These are phyloP conservation scores for Nepenthes gracilis DNA, from an alignment of 148 eudicot genomes.

Conservation along the genomic window DNA sequence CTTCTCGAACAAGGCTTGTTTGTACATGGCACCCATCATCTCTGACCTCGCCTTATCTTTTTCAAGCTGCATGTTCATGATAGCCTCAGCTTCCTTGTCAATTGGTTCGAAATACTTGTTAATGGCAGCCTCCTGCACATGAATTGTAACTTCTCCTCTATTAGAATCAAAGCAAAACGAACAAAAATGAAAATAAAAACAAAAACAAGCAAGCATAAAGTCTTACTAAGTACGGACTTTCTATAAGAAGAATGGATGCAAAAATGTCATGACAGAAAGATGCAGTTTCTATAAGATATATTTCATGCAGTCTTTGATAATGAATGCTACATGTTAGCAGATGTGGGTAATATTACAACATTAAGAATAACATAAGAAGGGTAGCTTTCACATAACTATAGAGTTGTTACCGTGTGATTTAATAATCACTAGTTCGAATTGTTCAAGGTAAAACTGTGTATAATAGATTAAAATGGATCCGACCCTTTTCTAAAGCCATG, in stretches of 20 bases:
- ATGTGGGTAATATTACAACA: too few relatives aligned
- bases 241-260: too few relatives aligned
- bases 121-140: constrained; percentile 63
- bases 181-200: neutral
- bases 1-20: constrained; percentile 58
- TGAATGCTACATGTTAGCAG: neutral
- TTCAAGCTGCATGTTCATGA: constrained; percentile 69
- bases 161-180: neutral
- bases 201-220: neutral
- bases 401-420: too few relatives aligned
- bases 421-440: too few relatives aligned
- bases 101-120: constrained; percentile 73
- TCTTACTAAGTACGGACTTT: too few relatives aligned
- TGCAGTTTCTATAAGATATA: too few relatives aligned
- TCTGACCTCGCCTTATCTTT: constrained; percentile 51
- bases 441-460: too few relatives aligned
- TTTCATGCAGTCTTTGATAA: too few relatives aligned
- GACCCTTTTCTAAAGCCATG: too few relatives aligned
- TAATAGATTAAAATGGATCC: too few relatives aligned
- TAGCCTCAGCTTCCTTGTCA: constrained; percentile 64
- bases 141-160: neutral
- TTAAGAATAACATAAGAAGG: neutral
- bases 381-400: neutral
- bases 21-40: constrained; percentile 61
- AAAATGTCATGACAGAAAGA: too few relatives aligned